Percentiles rank a stretch among this genome's conserved stretches.
These are phyloP conservation scores for Cytospora mali DNA, from an alignment of 2,329 filamentous ascomycete species.

Conservation along the genomic window DNA sequence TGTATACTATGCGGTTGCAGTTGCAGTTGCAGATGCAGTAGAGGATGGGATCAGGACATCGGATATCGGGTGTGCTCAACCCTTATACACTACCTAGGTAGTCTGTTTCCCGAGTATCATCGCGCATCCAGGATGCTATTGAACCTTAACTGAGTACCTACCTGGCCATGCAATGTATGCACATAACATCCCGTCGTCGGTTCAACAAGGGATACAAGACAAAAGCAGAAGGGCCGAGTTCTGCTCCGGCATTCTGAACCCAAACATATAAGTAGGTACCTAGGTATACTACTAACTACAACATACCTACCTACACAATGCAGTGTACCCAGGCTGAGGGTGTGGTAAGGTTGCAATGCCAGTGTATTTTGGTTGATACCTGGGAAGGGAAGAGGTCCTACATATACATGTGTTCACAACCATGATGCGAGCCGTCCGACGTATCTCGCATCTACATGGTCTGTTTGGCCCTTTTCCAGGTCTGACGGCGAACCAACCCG, in stretches of 20 bases:
- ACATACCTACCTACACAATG: no score
- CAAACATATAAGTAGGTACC: background rate
- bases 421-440: no score
- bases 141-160: background rate
- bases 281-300: background rate
- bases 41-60: background rate
- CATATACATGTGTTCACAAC: no score
- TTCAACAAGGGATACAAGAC: background rate
- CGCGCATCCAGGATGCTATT: background rate
- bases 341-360: slow-evolving; percentile 2
- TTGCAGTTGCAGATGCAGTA: background rate
- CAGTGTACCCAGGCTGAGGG: no score
- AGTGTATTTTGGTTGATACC: slow-evolving; percentile 18
- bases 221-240: background rate
- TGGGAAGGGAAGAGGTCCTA: no score
- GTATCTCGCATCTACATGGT: background rate
- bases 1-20: background rate
- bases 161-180: background rate
- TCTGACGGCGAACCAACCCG: background rate
- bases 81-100: background rate
- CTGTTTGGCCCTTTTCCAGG: background rate
- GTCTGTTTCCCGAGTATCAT: background rate
- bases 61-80: background rate
- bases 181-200: background rate
- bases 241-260: background rate